These are phyloP conservation scores for Oryza meyeriana DNA, from an alignment of 176 grass and related monocot genomes.

Conservation along the genomic window DNA sequence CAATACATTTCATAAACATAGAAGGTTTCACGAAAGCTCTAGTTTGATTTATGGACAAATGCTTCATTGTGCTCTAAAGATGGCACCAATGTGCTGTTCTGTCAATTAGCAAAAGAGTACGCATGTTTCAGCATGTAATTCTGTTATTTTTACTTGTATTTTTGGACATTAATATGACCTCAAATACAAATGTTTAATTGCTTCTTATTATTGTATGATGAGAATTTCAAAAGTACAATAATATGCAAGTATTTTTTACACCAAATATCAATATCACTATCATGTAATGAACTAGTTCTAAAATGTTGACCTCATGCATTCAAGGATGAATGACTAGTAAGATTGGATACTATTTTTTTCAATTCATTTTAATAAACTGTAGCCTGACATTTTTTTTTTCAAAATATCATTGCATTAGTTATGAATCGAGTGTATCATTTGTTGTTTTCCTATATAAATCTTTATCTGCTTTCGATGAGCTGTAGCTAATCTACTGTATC, in stretches of 20 bases:
- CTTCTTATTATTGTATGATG: not conserved
- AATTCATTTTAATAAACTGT: not conserved
- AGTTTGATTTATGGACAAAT: not conserved
- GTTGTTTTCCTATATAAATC: not conserved
- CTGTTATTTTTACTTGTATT: not conserved
- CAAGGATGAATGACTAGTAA: not conserved
- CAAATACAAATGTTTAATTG: no score
- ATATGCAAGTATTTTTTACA: not conserved
- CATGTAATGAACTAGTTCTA: not conserved
- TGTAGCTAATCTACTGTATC: not conserved
- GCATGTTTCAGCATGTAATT: not conserved
- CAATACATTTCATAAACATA: not conserved
- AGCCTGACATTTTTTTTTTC: not conserved
- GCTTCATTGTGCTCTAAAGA: not conserved
- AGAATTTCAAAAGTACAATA: not conserved
- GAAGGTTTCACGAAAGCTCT: constrained; percentile 3
- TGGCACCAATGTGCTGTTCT: constrained; percentile 21
- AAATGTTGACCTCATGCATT: not conserved
- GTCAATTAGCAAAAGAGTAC: constrained; percentile 27
- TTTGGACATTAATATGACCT: not conserved
- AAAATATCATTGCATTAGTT: not conserved
- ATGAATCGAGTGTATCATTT: not conserved
- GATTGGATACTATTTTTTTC: not conserved
- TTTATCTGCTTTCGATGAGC: not conserved
- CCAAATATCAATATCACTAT: not conserved